Evolutionary conservation across 2,329 filamentous ascomycete species (phyloP).

Genomic region (Lecanicillium sp.): DNA sequence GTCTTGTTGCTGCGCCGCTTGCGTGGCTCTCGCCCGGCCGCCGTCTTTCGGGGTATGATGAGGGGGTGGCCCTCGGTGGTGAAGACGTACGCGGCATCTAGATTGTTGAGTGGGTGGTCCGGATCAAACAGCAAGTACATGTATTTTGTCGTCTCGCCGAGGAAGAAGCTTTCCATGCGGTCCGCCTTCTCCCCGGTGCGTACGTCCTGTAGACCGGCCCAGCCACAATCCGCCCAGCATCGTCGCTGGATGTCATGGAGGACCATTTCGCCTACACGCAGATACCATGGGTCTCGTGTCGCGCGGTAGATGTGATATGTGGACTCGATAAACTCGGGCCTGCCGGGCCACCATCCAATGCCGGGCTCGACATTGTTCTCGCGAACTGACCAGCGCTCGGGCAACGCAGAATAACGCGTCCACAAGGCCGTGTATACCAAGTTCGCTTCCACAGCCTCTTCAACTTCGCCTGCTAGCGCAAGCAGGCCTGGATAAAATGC

Average conservation of each 20-base stretch:
- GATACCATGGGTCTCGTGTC: slow-evolving; percentile 91
- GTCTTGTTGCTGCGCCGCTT: slow-evolving; percentile 7
- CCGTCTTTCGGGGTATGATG: slow-evolving; percentile 55
- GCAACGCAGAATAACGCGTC: slow-evolving; percentile 89
- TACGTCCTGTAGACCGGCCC: slow-evolving; percentile 83
- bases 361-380: slow-evolving; percentile 79
- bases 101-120: slow-evolving; percentile 75
- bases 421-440: slow-evolving; percentile 87
- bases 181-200: slow-evolving; percentile 79
- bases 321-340: slow-evolving; percentile 95
- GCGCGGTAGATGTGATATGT: slow-evolving; percentile 94
- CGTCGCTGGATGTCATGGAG: slow-evolving; percentile 78
- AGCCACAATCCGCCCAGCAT: slow-evolving; percentile 87
- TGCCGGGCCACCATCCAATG: slow-evolving; percentile 88
- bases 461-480: slow-evolving; percentile 76
- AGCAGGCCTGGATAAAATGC: slow-evolving; percentile 92
- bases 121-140: slow-evolving; percentile 85
- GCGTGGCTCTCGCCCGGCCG: slow-evolving; percentile 11
- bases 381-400: slow-evolving; percentile 86
- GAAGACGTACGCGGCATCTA: slow-evolving; percentile 86
- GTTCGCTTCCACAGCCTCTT: slow-evolving; percentile 86
- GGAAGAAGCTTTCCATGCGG: slow-evolving; percentile 97
- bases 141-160: slow-evolving; percentile 95
- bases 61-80: slow-evolving; percentile 94
- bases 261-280: slow-evolving; percentile 94